These are phyloP conservation scores for Reutealis trisperma DNA, from an alignment of 345 rosid genomes.

Conservation along the genomic window DNA sequence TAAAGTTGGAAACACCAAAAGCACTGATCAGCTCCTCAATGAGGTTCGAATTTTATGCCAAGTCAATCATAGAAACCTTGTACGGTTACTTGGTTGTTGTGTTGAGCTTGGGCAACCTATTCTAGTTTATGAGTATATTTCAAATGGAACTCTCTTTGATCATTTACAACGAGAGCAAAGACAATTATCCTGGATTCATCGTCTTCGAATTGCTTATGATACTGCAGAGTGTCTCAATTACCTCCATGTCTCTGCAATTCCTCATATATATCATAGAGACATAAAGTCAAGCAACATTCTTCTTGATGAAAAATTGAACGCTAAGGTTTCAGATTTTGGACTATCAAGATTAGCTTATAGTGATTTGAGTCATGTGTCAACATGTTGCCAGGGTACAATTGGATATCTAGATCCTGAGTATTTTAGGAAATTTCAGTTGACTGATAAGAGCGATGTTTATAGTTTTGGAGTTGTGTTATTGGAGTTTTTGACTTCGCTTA, in stretches of 20 bases:
- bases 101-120: conserved; percentile 55
- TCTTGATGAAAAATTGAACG: conserved; percentile 44
- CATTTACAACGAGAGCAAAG: conserved; percentile 26
- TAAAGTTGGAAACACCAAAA: conserved; percentile 52
- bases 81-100: conserved; percentile 49
- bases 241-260: conserved; percentile 47
- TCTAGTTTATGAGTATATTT: conserved; percentile 50
- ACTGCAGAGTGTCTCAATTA: conserved; percentile 51
- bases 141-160: conserved; percentile 44
- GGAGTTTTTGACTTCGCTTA: conserved; percentile 47
- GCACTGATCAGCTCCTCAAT: conserved; percentile 51
- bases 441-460: conserved; percentile 58
- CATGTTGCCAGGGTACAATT: conserved; percentile 56
- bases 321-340: conserved; percentile 55
- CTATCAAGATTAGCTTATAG: conserved; percentile 46
- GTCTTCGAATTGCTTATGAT: conserved; percentile 43
- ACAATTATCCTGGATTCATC: conserved; percentile 31
- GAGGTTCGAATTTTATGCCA: conserved; percentile 60
- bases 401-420: conserved; percentile 57
- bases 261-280: conserved; percentile 53
- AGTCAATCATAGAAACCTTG: conserved; percentile 52
- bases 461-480: conserved; percentile 56
- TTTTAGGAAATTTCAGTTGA: conserved; percentile 44
- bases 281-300: conserved; percentile 58
- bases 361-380: conserved; percentile 48